phyloP scores from a whole-genome alignment of 441 rosid species.

The Brassica balearica region DNA sequence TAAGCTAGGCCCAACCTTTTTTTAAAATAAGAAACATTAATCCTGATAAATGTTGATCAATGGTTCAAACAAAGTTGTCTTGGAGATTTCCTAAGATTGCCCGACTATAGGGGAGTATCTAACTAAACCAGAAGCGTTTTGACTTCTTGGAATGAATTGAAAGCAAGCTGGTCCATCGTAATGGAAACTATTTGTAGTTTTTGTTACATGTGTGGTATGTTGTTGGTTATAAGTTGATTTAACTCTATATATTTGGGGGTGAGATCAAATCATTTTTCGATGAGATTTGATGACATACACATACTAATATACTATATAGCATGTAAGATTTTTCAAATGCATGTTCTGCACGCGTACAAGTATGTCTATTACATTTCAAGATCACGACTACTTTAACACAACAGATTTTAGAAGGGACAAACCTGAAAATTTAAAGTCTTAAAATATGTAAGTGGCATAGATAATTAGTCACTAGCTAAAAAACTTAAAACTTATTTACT shows the following conservation, averaged over 20 bases:
- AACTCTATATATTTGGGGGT: conserved; percentile 4
- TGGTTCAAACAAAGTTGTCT: conserved; percentile 3
- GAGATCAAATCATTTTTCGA: conserved; percentile 7
- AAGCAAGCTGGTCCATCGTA: conserved; percentile 10
- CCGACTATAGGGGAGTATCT: too few relatives aligned
- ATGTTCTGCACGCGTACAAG: background rate
- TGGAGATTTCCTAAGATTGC: background rate
- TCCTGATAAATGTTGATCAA: conserved; percentile 7
- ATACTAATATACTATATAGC: background rate
- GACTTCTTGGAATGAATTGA: background rate
- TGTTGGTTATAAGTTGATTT: conserved; percentile 11
- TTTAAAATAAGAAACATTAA: background rate
- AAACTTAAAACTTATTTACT: background rate
- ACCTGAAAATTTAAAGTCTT: background rate
- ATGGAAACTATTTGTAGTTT: background rate
- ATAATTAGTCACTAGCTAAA: background rate
- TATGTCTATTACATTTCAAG: background rate
- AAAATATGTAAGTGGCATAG: background rate
- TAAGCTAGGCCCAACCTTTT: background rate
- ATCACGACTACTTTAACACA: background rate
- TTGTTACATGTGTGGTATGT: background rate
- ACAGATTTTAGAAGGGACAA: background rate
- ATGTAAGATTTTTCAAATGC: background rate
- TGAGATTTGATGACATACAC: conserved; percentile 8
- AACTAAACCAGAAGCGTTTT: background rate